Conservation (phyloP, 78 protist genomes). For the Blattamonas nauphoetae region DNA sequence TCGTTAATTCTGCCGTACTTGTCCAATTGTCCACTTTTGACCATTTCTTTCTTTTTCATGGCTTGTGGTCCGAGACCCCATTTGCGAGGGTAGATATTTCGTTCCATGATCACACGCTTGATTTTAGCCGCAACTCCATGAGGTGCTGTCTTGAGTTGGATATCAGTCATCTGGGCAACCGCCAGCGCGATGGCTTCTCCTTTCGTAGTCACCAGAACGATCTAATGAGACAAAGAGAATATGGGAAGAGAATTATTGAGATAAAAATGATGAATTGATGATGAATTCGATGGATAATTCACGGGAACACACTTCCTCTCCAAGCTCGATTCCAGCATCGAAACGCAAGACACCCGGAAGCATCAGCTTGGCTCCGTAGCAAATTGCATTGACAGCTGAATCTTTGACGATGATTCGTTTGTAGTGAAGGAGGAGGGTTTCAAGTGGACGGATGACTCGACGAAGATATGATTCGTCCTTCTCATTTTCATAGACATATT, state of each 20-base stretch:
- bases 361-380: conserved; percentile 97
- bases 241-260: too few relatives aligned
- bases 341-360: conserved; percentile 95
- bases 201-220: conserved; percentile 96
- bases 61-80: conserved; percentile 96
- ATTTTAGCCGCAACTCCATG: conserved; percentile 97
- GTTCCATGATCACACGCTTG: conserved; percentile 99
- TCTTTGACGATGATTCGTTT: conserved; percentile 97
- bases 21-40: conserved; percentile 89
- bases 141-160: conserved; percentile 80
- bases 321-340: conserved; percentile 75
- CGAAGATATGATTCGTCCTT: conserved; percentile 87
- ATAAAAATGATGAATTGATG: too few relatives aligned
- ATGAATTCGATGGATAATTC: too few relatives aligned
- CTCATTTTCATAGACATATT: conserved; percentile 68
- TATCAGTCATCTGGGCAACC: conserved; percentile 94
- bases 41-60: conserved; percentile 76
- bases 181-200: conserved; percentile 98
- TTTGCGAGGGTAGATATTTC: conserved; percentile 93
- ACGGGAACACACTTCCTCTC: conserved; percentile 90
- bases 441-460: conserved; percentile 90
- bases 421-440: conserved; percentile 71
- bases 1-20: conserved; percentile 91
- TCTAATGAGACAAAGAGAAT: too few relatives aligned
- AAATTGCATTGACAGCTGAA: conserved; percentile 95